phyloP scores from a whole-genome alignment of 768 basidiomycete genomes.

The Melanogaster broomeanus region DNA sequence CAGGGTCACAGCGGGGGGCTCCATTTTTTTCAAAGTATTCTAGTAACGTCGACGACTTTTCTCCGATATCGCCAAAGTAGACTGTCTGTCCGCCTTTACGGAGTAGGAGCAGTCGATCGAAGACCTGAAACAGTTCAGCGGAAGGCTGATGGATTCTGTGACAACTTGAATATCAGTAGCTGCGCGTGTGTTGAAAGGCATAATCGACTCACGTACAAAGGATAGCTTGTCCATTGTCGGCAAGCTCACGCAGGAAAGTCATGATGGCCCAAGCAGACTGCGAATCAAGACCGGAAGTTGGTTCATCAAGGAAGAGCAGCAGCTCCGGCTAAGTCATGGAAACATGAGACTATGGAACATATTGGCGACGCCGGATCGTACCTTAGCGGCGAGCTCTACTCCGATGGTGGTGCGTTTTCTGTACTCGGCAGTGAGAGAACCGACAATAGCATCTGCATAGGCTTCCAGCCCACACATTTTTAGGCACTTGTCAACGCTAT shows the following conservation, averaged over 20 bases:
- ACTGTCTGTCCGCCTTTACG: slow-evolving; percentile 62
- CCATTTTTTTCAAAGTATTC: slow-evolving; percentile 27
- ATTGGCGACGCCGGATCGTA: slow-evolving; percentile 4
- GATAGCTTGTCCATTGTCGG: slow-evolving; percentile 56
- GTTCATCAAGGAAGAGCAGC: slow-evolving; percentile 61
- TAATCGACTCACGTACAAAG: slow-evolving; percentile 47
- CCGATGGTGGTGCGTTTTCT: slow-evolving; percentile 60
- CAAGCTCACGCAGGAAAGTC: slow-evolving; percentile 50
- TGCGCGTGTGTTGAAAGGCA: not conserved
- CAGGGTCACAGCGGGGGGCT: slow-evolving; percentile 13
- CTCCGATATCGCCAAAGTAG: slow-evolving; percentile 56
- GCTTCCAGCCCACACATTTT: slow-evolving; percentile 65
- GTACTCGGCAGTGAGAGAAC: slow-evolving; percentile 50
- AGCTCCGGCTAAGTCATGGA: slow-evolving; percentile 36
- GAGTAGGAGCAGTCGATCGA: slow-evolving; percentile 52
- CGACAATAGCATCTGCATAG: slow-evolving; percentile 64
- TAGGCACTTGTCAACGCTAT: slow-evolving; percentile 57
- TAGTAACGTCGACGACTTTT: slow-evolving; percentile 21
- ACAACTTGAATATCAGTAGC: not conserved
- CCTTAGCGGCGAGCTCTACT: slow-evolving; percentile 61
- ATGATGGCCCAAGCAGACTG: slow-evolving; percentile 54
- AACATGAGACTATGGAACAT: not conserved
- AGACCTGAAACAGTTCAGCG: slow-evolving; percentile 50
- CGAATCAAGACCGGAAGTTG: slow-evolving; percentile 56
- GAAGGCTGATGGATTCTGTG: slow-evolving; percentile 37